phyloP scores from a whole-genome alignment of 2,329 filamentous ascomycete species.

The Calonectria pseudoturangicola region DNA sequence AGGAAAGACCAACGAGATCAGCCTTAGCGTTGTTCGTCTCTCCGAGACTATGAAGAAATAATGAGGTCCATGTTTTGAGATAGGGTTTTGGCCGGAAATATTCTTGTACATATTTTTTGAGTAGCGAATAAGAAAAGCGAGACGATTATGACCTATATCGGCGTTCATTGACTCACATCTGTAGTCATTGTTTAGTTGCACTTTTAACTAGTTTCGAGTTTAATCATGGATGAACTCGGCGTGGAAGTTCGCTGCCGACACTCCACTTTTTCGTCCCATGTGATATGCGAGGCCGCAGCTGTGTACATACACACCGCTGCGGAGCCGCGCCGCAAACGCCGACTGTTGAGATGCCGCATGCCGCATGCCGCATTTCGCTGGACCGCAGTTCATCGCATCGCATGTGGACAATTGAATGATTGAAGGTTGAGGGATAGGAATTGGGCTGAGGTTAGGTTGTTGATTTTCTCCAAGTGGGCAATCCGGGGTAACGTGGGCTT shows the following conservation, averaged over 20 bases:
- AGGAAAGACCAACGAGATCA: constrained; percentile 66
- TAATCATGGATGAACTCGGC: background rate
- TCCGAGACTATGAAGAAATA: constrained; percentile 54
- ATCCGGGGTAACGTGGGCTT: constrained; percentile 1
- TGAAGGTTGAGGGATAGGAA: background rate
- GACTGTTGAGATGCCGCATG: constrained; percentile 4
- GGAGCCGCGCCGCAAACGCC: constrained; percentile 19
- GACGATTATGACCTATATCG: constrained; percentile 8
- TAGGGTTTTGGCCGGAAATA: background rate
- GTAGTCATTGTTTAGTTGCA: background rate
- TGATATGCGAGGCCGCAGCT: background rate
- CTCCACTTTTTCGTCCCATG: constrained; percentile 15
- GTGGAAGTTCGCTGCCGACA: background rate
- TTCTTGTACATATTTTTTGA: constrained; percentile 8
- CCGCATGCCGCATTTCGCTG: constrained; percentile 27
- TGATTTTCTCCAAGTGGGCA: background rate
- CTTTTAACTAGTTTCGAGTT: background rate
- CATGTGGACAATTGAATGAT: background rate
- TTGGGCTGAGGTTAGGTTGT: background rate
- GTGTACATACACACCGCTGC: constrained; percentile 14
- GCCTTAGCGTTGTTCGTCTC: constrained; percentile 59
- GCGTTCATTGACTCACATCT: background rate
- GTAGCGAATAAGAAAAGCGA: background rate
- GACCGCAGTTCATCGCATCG: background rate
- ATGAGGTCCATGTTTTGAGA: background rate